Conservation (phyloP, 2,329 filamentous ascomycete species). For the Ceratocystis diversiconidia region DNA sequence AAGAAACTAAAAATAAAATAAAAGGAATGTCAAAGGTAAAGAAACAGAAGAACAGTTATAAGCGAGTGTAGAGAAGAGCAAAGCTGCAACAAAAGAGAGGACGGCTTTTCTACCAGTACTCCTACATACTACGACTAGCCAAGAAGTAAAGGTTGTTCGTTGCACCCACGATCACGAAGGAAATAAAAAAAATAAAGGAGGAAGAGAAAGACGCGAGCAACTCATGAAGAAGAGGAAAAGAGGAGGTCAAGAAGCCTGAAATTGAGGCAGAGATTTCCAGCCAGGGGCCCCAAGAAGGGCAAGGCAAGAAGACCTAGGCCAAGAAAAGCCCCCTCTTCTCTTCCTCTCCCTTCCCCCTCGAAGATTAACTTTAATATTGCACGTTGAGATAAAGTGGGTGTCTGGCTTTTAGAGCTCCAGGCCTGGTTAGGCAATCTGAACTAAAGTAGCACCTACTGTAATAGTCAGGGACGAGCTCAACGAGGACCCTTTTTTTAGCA, state of each 20-base stretch:
- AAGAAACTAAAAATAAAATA: constrained; percentile 1
- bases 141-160: background rate
- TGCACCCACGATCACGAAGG: background rate
- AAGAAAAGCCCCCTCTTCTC: background rate
- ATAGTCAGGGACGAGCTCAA: background rate
- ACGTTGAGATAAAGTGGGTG: background rate
- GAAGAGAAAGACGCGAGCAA: background rate
- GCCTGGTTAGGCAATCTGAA: background rate
- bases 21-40: background rate
- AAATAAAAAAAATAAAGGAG: background rate
- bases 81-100: background rate
- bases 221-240: background rate
- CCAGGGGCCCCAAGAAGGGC: background rate
- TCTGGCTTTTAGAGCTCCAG: background rate
- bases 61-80: constrained; percentile 1
- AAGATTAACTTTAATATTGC: constrained; percentile 3
- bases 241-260: background rate
- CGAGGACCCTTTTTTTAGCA: background rate
- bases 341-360: background rate
- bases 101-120: background rate
- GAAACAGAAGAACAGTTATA: background rate
- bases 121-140: background rate
- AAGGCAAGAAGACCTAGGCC: background rate
- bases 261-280: constrained; percentile 1
- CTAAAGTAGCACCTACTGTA: background rate